Conservation (phyloP, 2,329 filamentous ascomycete species). For the Aureobasidium sp. region DNA sequence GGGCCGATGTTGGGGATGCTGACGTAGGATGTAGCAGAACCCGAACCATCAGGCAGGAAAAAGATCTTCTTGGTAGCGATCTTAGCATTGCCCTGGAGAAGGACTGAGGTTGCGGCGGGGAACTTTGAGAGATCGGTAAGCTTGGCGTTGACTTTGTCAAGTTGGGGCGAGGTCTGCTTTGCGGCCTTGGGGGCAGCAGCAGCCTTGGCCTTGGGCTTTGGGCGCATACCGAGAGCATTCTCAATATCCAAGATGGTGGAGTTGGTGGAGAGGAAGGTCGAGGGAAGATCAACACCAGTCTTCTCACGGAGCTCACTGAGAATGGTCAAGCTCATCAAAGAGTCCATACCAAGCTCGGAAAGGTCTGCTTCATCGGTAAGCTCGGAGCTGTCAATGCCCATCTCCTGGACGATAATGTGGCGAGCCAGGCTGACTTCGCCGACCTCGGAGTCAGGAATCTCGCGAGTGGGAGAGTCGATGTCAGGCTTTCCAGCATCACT, state of each 20-base stretch:
- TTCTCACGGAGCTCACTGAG: conserved; percentile 42
- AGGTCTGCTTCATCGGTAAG: conserved; percentile 51
- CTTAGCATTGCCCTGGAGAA: conserved; percentile 49
- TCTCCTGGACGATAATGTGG: conserved; percentile 45
- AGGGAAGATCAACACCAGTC: conserved; percentile 41
- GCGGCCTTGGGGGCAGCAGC: conserved; percentile 22
- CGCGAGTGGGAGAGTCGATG: conserved; percentile 26
- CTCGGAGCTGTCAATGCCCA: conserved; percentile 55
- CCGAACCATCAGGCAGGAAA: conserved; percentile 44
- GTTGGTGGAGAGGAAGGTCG: conserved; percentile 51
- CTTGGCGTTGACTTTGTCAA: conserved; percentile 41
- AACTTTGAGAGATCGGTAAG: conserved; percentile 36
- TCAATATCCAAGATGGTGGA: conserved; percentile 57
- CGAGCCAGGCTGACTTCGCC: conserved; percentile 38
- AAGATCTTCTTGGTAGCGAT: conserved; percentile 47
- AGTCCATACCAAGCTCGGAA: conserved; percentile 48
- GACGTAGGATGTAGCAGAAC: conserved; percentile 59
- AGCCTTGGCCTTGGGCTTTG: conserved; percentile 27
- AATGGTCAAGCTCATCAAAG: conserved; percentile 44
- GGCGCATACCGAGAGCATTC: conserved; percentile 50
- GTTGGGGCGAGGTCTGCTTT: conserved; percentile 26
- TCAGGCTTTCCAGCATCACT: conserved; percentile 34
- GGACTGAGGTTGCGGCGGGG: conserved; percentile 45
- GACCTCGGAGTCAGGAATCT: conserved; percentile 25
- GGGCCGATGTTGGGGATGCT: conserved; percentile 46